These are phyloP conservation scores for Agaricus subrufescens DNA, from an alignment of 768 basidiomycete genomes.

Conservation along the genomic window DNA sequence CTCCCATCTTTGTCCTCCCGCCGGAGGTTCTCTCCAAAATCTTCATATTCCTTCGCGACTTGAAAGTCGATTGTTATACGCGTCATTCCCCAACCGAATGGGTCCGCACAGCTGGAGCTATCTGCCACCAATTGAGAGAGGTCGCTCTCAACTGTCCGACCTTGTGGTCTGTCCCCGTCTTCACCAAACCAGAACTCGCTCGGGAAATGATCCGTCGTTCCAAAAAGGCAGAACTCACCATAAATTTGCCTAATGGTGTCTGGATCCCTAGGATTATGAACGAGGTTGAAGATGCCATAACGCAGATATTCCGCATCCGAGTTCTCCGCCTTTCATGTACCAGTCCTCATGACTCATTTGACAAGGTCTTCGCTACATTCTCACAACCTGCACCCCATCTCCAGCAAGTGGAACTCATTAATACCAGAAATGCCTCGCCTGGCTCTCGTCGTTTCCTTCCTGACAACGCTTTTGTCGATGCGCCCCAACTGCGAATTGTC, in stretches of 20 bases:
- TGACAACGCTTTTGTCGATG: neutral
- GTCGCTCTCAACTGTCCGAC: constrained; percentile 34
- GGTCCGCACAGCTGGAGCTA: constrained; percentile 31
- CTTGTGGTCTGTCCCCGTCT: constrained; percentile 36
- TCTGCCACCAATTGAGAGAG: constrained; percentile 39
- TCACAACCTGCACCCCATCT: constrained; percentile 1
- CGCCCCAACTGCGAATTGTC: constrained; percentile 1
- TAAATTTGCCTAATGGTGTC: constrained; percentile 19
- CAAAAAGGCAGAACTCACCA: constrained; percentile 30
- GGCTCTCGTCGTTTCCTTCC: neutral
- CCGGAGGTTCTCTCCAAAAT: constrained; percentile 36
- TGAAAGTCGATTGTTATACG: neutral
- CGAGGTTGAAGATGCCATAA: constrained; percentile 15
- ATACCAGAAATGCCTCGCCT: neutral
- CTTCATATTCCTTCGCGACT: constrained; percentile 24
- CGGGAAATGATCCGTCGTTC: constrained; percentile 42
- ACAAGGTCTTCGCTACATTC: neutral
- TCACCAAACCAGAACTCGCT: constrained; percentile 29
- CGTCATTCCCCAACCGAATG: constrained; percentile 18
- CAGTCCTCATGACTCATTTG: neutral
- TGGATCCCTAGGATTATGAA: constrained; percentile 18
- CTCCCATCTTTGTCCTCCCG: constrained; percentile 35
- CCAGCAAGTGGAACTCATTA: neutral
- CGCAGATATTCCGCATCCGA: constrained; percentile 27
- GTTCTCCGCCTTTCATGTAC: constrained; percentile 25